Conservation (phyloP, 2,329 filamentous ascomycete genomes). For the Fusarium decemcellulare region DNA sequence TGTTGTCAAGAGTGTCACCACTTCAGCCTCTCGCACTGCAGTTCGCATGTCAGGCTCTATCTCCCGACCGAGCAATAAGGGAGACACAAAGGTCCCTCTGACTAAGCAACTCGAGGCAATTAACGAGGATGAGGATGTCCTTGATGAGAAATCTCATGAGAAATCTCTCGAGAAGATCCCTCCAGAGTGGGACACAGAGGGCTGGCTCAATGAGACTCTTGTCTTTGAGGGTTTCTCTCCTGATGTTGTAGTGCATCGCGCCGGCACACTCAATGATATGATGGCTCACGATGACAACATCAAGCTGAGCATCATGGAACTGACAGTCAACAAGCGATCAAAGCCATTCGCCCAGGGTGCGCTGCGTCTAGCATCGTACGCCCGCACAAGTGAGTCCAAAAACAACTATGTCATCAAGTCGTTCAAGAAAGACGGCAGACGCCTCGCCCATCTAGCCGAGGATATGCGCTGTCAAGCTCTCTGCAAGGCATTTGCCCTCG, state of each 20-base stretch:
- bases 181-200: slow-evolving; percentile 5
- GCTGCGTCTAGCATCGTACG: slow-evolving; percentile 53
- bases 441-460: slow-evolving; percentile 51
- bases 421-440: slow-evolving; percentile 40
- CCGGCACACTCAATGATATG: slow-evolving; percentile 52
- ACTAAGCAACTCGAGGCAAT: slow-evolving; percentile 19
- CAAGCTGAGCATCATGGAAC: slow-evolving; percentile 49
- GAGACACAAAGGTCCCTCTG: slow-evolving; percentile 1
- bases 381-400: slow-evolving; percentile 46
- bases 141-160: not conserved
- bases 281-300: slow-evolving; percentile 54
- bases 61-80: slow-evolving; percentile 21
- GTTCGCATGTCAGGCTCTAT: slow-evolving; percentile 25
- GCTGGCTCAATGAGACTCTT: slow-evolving; percentile 19
- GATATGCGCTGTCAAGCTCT: slow-evolving; percentile 57
- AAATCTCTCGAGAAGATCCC: not conserved
- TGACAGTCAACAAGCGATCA: slow-evolving; percentile 50
- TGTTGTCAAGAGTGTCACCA: slow-evolving; percentile 28
- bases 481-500: slow-evolving; percentile 57
- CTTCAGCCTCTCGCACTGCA: slow-evolving; percentile 25
- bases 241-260: slow-evolving; percentile 45
- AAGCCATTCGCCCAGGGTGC: slow-evolving; percentile 49
- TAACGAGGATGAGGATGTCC: slow-evolving; percentile 19
- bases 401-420: slow-evolving; percentile 54
- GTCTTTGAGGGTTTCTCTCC: slow-evolving; percentile 46